A percentile compares a stretch with the other conserved stretches of the same genome.
Evolutionary conservation across 2,329 filamentous ascomycete species (phyloP).

Genomic region (Pestalotiopsis sp.): DNA sequence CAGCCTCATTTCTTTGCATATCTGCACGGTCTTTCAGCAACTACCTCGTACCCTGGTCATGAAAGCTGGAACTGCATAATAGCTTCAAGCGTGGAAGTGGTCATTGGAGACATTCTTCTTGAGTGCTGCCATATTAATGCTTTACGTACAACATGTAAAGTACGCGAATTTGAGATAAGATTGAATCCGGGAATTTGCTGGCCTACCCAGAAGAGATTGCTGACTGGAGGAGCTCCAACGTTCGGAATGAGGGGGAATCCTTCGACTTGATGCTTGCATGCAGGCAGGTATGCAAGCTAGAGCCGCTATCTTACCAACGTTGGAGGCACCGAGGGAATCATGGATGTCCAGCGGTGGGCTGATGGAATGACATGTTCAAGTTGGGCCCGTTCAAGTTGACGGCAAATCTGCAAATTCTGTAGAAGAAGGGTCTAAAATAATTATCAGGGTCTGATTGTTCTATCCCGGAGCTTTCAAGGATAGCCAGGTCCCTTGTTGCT

Average conservation of each 20-base stretch:
- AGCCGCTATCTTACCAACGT: background rate
- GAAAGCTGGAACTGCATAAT: no score
- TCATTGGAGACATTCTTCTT: no score
- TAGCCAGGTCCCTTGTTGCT: background rate
- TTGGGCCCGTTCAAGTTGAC: background rate
- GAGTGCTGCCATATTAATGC: no score
- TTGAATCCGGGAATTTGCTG: no score
- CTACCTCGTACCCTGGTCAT: no score
- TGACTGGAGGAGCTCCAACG: background rate
- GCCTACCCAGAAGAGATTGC: background rate
- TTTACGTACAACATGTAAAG: no score
- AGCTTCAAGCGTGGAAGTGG: no score
- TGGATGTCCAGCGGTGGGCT: background rate
- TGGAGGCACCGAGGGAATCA: background rate
- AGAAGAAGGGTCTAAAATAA: background rate
- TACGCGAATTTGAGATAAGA: no score
- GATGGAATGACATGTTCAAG: background rate
- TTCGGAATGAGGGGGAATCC: background rate
- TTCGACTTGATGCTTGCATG: background rate
- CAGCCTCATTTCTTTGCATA: background rate
- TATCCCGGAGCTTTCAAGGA: no score
- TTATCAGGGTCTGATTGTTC: no score
- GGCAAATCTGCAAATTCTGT: background rate
- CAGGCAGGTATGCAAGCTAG: background rate
- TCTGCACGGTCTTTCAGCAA: no score